Percentiles rank a stretch among this genome's conserved stretches.
These are phyloP conservation scores for Suhomyces kunorum DNA, from an alignment of 1,139 yeast species.

Conservation along the genomic window DNA sequence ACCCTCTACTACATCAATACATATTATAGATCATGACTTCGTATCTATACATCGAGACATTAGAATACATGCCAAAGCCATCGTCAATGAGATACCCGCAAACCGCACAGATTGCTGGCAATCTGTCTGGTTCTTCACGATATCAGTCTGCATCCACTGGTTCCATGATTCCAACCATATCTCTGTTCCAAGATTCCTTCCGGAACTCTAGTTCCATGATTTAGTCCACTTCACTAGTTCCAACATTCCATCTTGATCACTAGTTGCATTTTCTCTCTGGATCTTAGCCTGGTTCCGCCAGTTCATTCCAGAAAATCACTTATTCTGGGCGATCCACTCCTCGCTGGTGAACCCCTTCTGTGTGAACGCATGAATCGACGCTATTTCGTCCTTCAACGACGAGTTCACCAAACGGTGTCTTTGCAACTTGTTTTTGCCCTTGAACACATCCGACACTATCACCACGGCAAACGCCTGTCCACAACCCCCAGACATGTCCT, in stretches of 20 bases:
- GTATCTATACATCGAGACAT: slow-evolving; percentile 2
- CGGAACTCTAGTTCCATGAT: too few species aligned
- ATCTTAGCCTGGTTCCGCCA: too few species aligned
- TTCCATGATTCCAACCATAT: too few species aligned
- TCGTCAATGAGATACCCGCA: too few species aligned
- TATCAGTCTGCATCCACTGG: too few species aligned
- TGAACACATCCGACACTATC: slow-evolving; percentile 71
- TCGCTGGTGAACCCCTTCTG: slow-evolving; percentile 79
- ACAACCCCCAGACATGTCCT: slow-evolving; percentile 80
- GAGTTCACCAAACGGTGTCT: slow-evolving; percentile 85
- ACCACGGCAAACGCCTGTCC: slow-evolving; percentile 87
- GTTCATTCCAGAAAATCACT: too few species aligned
- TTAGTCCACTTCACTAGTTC: too few species aligned
- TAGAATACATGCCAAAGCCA: too few species aligned
- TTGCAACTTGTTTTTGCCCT: slow-evolving; percentile 80
- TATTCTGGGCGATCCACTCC: slow-evolving; percentile 62
- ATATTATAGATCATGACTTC: slow-evolving; percentile 1
- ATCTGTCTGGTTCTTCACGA: too few species aligned
- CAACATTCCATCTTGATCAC: too few species aligned
- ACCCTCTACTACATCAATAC: background rate
- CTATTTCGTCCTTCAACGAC: slow-evolving; percentile 78
- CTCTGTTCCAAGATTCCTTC: too few species aligned
- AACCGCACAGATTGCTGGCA: background rate
- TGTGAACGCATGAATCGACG: slow-evolving; percentile 89
- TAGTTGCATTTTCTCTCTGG: too few species aligned